phyloP scores from a whole-genome alignment of 805 yeast genomes.

The Saturnispora quitensis region DNA sequence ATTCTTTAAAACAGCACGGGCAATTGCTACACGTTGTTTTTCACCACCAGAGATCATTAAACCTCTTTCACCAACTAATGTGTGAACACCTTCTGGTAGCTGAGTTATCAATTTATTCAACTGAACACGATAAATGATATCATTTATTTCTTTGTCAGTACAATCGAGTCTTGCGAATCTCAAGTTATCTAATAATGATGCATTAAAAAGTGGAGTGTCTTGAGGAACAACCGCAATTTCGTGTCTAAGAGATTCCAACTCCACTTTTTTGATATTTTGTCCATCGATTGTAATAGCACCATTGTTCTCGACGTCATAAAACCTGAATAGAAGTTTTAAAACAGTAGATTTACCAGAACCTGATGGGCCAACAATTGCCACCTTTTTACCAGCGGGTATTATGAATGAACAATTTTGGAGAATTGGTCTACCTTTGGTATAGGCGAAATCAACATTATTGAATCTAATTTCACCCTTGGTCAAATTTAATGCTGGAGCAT shows the following conservation, averaged over 20 bases:
- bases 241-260: conserved; percentile 62
- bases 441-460: conserved; percentile 89
- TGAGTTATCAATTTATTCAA: conserved; percentile 52
- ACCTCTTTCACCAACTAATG: conserved; percentile 95
- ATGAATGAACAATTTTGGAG: conserved; percentile 70
- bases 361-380: conserved; percentile 93
- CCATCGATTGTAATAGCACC: conserved; percentile 74
- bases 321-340: conserved; percentile 73
- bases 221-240: conserved; percentile 93
- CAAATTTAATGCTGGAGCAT: conserved; percentile 53
- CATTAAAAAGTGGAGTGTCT: conserved; percentile 93
- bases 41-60: conserved; percentile 99
- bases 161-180: conserved; percentile 77
- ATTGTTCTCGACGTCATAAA: conserved; percentile 57
- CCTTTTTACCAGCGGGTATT: conserved; percentile 84
- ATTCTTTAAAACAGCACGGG: conserved; percentile 75
- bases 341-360: conserved; percentile 95
- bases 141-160: conserved; percentile 56
- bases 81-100: conserved; percentile 75
- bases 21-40: conserved; percentile 90
- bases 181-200: conserved; percentile 77
- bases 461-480: conserved; percentile 61
- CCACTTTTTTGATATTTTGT: conserved; percentile 70
- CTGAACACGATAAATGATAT: conserved; percentile 62
- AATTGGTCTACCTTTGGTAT: conserved; percentile 82